Evolutionary conservation across 257 asterid genomes (phyloP).

Genomic region (Plantago major): DNA sequence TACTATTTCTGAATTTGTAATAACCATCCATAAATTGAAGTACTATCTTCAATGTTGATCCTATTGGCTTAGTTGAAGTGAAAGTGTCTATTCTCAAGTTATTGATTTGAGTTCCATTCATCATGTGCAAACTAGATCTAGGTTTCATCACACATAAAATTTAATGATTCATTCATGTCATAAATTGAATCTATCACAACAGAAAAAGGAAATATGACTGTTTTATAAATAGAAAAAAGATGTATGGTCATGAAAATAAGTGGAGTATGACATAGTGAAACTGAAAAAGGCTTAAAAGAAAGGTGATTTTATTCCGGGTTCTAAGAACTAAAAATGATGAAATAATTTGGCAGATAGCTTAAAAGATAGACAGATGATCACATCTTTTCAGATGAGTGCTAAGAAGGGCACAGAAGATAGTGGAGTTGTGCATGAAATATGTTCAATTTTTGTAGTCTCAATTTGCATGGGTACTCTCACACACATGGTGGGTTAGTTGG

Average conservation of each 20-base stretch:
- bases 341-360: conserved; percentile 41
- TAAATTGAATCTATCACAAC: no score
- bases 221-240: conserved; percentile 3
- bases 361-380: conserved; percentile 28
- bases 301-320: conserved; percentile 10
- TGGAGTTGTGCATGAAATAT: conserved; percentile 19
- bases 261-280: conserved; percentile 1
- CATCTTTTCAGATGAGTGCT: conserved; percentile 39
- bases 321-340: conserved; percentile 17
- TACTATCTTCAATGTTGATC: background rate
- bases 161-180: background rate
- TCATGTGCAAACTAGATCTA: background rate
- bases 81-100: background rate
- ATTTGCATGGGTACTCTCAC: conserved; percentile 22
- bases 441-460: conserved; percentile 7
- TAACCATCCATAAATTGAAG: background rate
- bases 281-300: conserved; percentile 17
- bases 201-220: background rate
- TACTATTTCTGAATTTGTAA: conserved; percentile 25
- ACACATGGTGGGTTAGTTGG: conserved; percentile 3
- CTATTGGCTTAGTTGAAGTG: background rate
- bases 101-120: background rate
- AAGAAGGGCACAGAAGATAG: conserved; percentile 32
- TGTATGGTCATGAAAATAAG: conserved; percentile 2
- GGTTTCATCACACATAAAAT: background rate